phyloP scores from a whole-genome alignment of 2,329 filamentous ascomycete species.

The Zymoseptoria tritici region DNA sequence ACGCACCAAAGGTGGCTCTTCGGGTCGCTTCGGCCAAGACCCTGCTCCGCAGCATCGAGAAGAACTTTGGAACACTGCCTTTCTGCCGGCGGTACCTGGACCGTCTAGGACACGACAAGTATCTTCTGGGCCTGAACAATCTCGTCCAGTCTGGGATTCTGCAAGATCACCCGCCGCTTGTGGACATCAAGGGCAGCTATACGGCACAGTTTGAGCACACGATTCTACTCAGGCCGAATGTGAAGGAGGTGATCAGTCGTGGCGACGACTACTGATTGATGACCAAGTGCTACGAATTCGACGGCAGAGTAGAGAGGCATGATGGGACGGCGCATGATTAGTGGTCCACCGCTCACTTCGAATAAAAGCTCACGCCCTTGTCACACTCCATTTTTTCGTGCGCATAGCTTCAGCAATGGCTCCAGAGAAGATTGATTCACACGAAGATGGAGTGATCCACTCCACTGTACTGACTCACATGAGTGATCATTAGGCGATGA shows the following conservation, averaged over 20 bases:
- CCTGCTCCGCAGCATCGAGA: slow-evolving; percentile 51
- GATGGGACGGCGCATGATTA: too few species aligned
- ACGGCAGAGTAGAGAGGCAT: too few species aligned
- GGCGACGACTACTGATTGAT: slow-evolving; percentile 31
- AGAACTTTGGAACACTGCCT: slow-evolving; percentile 56
- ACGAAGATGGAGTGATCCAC: too few species aligned
- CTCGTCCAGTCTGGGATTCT: slow-evolving; percentile 52
- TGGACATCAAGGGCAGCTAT: slow-evolving; percentile 54
- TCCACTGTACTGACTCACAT: too few species aligned
- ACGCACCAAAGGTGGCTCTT: slow-evolving; percentile 33
- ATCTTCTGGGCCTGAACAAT: slow-evolving; percentile 52
- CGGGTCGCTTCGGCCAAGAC: slow-evolving; percentile 48
- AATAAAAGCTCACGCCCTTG: too few species aligned
- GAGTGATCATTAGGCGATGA: too few species aligned
- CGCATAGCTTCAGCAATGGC: too few species aligned
- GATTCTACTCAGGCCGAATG: slow-evolving; percentile 33
- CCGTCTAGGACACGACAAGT: slow-evolving; percentile 53
- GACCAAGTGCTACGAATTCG: too few species aligned
- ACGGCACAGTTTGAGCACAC: slow-evolving; percentile 58
- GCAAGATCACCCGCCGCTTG: slow-evolving; percentile 49
- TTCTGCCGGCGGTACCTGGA: slow-evolving; percentile 58
- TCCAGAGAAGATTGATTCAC: too few species aligned
- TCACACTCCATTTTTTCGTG: too few species aligned
- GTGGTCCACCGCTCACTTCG: too few species aligned
- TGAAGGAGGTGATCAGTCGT: slow-evolving; percentile 36